Percentiles rank a stretch among this genome's conserved stretches.
phyloP scores from a whole-genome alignment of 2,329 filamentous ascomycete genomes.

The Raffaelea albimanens region DNA sequence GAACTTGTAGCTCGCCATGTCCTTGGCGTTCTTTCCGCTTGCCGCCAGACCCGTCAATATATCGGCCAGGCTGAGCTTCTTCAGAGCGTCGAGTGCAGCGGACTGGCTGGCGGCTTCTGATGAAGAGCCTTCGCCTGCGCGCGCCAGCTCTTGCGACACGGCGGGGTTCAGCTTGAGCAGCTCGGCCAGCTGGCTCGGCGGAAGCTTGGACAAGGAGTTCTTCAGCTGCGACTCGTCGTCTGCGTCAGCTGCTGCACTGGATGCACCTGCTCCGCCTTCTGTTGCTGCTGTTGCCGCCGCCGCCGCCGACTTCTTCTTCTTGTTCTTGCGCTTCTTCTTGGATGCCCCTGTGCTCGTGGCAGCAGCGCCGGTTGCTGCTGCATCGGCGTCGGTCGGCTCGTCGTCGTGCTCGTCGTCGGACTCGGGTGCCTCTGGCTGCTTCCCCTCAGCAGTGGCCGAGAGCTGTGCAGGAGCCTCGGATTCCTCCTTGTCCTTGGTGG shows the following conservation, averaged over 20 bases:
- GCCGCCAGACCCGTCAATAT: conserved; percentile 68
- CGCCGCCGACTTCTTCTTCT: conserved; percentile 44
- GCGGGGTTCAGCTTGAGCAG: conserved; percentile 66
- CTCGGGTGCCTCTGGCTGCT: conserved; percentile 31
- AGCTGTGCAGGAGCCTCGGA: conserved; percentile 7
- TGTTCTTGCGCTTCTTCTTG: conserved; percentile 58
- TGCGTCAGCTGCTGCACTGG: conserved; percentile 23
- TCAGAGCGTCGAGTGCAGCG: conserved; percentile 42
- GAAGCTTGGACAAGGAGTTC: conserved; percentile 44
- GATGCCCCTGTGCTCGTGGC: conserved; percentile 34
- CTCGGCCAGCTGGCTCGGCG: conserved; percentile 49
- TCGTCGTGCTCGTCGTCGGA: conserved; percentile 38
- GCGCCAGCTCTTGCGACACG: conserved; percentile 49
- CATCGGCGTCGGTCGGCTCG: conserved; percentile 16
- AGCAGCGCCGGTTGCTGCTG: background rate
- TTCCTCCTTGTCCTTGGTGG: background rate
- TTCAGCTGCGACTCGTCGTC: conserved; percentile 32
- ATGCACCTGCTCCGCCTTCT: conserved; percentile 20
- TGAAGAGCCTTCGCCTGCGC: background rate
- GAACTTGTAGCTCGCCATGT: conserved; percentile 97
- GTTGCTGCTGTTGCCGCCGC: conserved; percentile 15
- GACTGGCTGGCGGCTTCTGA: conserved; percentile 14
- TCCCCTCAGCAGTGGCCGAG: conserved; percentile 29
- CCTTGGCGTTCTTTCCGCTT: conserved; percentile 81
- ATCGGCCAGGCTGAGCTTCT: conserved; percentile 58